A percentile compares a stretch with the other conserved stretches of the same genome.
Conservation (phyloP, 768 basidiomycete species). For the Hygrocybe coccinea region DNA sequence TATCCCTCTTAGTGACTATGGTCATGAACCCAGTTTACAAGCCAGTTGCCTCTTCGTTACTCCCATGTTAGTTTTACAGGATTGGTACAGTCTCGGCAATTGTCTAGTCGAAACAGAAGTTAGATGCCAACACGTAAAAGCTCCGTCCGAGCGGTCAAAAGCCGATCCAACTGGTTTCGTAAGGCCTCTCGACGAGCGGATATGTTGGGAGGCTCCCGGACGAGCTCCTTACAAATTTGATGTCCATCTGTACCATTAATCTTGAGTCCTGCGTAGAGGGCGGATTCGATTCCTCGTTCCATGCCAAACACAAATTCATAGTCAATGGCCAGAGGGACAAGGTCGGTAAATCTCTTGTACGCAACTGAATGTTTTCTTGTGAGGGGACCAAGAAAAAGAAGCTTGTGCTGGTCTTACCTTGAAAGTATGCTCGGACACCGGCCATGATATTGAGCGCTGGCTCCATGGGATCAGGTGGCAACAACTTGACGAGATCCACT, state of each 20-base stretch:
- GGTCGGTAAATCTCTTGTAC: conserved; percentile 56
- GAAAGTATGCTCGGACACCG: conserved; percentile 67
- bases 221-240: conserved; percentile 44
- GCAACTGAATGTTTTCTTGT: conserved; percentile 38
- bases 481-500: conserved; percentile 45
- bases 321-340: conserved; percentile 53
- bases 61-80: too few relatives aligned
- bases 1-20: too few relatives aligned
- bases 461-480: conserved; percentile 49
- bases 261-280: conserved; percentile 45
- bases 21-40: too few relatives aligned
- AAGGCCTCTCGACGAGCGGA: conserved; percentile 45
- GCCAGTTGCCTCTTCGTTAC: too few relatives aligned
- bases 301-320: conserved; percentile 51
- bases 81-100: too few relatives aligned
- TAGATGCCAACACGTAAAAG: conserved; percentile 23
- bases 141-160: conserved; percentile 44
- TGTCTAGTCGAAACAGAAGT: too few relatives aligned
- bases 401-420: conserved; percentile 45
- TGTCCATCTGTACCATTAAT: conserved; percentile 46
- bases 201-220: conserved; percentile 47
- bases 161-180: conserved; percentile 45
- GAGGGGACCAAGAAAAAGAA: conserved; percentile 2
- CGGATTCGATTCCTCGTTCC: conserved; percentile 41
- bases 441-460: conserved; percentile 64